These are phyloP conservation scores for Psophocarpus tetragonolobus DNA, from an alignment of 306 rosid species.

Conservation along the genomic window DNA sequence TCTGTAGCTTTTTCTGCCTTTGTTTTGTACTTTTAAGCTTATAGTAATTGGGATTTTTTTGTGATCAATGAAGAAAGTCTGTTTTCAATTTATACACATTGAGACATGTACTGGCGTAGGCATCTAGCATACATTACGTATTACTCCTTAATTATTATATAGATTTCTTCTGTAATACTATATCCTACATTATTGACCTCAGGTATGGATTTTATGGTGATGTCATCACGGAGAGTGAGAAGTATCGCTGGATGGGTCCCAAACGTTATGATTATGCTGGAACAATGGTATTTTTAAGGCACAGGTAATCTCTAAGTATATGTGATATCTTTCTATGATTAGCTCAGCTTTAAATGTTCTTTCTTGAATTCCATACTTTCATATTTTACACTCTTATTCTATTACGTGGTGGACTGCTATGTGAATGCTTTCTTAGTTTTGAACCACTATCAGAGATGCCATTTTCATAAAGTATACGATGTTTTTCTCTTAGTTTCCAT, in stretches of 20 bases:
- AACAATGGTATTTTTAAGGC: slow-evolving; percentile 81
- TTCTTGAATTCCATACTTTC: slow-evolving; percentile 3
- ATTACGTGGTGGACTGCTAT: neutral
- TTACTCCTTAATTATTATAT: slow-evolving; percentile 7
- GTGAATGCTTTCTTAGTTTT: neutral
- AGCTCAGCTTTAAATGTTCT: slow-evolving; percentile 1
- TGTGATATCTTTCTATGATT: neutral
- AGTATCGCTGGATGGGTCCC: slow-evolving; percentile 99
- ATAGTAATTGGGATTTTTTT: neutral
- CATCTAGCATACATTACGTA: slow-evolving; percentile 24
- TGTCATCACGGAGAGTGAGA: slow-evolving; percentile 93
- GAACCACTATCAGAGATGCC: neutral
- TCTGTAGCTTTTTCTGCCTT: neutral
- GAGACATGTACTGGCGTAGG: neutral
- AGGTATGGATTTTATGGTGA: slow-evolving; percentile 99
- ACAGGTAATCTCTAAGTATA: slow-evolving; percentile 52
- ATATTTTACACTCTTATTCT: neutral
- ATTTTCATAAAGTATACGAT: neutral
- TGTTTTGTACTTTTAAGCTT: neutral
- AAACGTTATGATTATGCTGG: slow-evolving; percentile 93
- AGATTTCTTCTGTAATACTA: slow-evolving; percentile 33
- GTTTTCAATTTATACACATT: slow-evolving; percentile 6
- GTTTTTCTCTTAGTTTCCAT: neutral
- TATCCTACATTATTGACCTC: slow-evolving; percentile 33
- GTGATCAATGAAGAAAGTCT: neutral